Evolutionary conservation across 1,139 yeast species (phyloP).

Genomic region (Saccharomyces pastorianus): DNA sequence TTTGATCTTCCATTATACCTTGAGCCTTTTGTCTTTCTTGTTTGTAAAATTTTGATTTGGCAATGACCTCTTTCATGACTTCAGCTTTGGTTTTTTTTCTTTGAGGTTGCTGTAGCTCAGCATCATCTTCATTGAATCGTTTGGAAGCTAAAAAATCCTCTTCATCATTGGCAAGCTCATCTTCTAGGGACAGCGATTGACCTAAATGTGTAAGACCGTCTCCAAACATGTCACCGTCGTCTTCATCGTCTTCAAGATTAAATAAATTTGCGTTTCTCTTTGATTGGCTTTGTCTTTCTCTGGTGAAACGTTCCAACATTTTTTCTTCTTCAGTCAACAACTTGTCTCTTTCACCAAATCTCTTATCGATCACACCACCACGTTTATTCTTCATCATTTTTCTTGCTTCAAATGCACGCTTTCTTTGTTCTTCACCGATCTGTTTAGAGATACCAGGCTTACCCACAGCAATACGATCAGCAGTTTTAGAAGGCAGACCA

Average conservation of each 20-base stretch:
- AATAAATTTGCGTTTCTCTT: slow-evolving; percentile 43
- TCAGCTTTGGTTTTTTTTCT: slow-evolving; percentile 84
- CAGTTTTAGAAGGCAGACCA: slow-evolving; percentile 29
- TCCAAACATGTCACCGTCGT: slow-evolving; percentile 37
- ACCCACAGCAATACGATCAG: slow-evolving; percentile 58
- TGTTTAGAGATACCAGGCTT: slow-evolving; percentile 70
- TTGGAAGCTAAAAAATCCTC: slow-evolving; percentile 2
- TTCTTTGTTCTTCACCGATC: slow-evolving; percentile 66
- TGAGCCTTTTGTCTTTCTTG: slow-evolving; percentile 79
- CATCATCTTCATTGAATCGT: slow-evolving; percentile 34
- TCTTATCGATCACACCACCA: slow-evolving; percentile 75
- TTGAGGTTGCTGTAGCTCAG: slow-evolving; percentile 38
- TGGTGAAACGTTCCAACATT: slow-evolving; percentile 89
- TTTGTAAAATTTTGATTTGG: slow-evolving; percentile 85
- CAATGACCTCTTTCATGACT: slow-evolving; percentile 93
- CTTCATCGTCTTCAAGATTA: slow-evolving; percentile 69
- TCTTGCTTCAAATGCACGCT: slow-evolving; percentile 57
- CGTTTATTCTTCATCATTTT: slow-evolving; percentile 54
- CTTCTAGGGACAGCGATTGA: slow-evolving; percentile 49
- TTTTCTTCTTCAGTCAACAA: slow-evolving; percentile 76
- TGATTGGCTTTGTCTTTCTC: slow-evolving; percentile 63
- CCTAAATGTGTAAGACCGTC: slow-evolving; percentile 75
- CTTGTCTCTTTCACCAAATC: slow-evolving; percentile 84
- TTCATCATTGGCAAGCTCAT: slow-evolving; percentile 42
- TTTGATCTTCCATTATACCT: slow-evolving; percentile 59